Evolutionary conservation across 805 yeast genomes (phyloP).

Genomic region (Candida ascalaphidarum): DNA sequence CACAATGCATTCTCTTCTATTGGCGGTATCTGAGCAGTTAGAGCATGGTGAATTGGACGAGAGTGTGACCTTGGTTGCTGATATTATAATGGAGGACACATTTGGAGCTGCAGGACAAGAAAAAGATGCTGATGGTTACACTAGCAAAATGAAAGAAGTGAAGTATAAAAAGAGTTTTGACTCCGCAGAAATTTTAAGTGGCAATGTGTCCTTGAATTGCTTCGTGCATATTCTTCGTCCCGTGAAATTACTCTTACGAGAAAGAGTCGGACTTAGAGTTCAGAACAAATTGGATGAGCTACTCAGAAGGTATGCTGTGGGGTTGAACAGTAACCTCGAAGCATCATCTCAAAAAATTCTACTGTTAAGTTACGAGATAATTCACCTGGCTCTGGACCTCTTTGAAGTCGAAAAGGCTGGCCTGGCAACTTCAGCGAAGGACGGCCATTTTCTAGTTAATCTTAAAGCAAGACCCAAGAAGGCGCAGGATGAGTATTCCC

Average conservation of each 20-base stretch:
- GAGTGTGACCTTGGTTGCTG: constrained; percentile 50
- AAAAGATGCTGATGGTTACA: constrained; percentile 89
- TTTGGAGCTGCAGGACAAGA: constrained; percentile 92
- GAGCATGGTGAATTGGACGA: constrained; percentile 71
- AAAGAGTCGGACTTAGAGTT: constrained; percentile 55
- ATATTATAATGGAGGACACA: constrained; percentile 80
- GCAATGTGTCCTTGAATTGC: constrained; percentile 47
- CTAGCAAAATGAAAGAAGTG: constrained; percentile 80
- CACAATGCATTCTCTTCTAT: constrained; percentile 70
- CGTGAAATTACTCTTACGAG: constrained; percentile 50
- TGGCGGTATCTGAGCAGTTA: constrained; percentile 38
- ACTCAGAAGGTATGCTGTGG: constrained; percentile 67
- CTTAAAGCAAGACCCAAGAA: constrained; percentile 50
- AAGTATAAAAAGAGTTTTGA: constrained; percentile 84
- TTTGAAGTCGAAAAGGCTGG: constrained; percentile 4
- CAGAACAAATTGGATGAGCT: constrained; percentile 75
- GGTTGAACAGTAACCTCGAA: constrained; percentile 65
- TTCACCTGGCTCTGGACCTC: constrained; percentile 38
- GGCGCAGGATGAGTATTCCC: constrained; percentile 47
- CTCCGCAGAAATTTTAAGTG: constrained; percentile 69
- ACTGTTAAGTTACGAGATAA: constrained; percentile 66
- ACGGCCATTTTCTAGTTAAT: constrained; percentile 68
- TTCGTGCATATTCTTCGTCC: constrained; percentile 62
- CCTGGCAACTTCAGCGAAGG: constrained; percentile 27
- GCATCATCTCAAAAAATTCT: constrained; percentile 50